Evolutionary conservation across 2,329 filamentous ascomycete species (phyloP).

Genomic region (Elsinoe necatrix): DNA sequence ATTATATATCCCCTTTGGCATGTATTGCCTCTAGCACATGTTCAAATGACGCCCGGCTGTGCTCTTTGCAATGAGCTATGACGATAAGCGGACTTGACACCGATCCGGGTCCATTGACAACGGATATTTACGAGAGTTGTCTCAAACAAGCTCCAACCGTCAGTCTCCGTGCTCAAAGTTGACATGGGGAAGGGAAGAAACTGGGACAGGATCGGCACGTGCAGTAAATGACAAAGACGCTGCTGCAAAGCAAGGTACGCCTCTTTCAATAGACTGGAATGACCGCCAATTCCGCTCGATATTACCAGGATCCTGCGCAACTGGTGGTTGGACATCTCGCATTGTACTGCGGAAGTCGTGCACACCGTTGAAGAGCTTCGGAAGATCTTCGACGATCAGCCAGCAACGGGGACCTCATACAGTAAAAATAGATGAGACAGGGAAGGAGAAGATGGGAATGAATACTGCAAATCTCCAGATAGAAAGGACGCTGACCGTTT

Average conservation of each 20-base stretch:
- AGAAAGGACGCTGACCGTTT: not conserved
- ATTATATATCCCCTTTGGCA: conserved; percentile 5
- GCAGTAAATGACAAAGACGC: conserved; percentile 3
- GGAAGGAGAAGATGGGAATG: not conserved
- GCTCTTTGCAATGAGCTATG: not conserved
- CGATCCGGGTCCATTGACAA: not conserved
- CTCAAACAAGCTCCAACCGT: conserved; percentile 13
- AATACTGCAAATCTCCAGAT: conserved; percentile 3
- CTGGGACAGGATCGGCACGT: not conserved
- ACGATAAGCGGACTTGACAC: conserved; percentile 1
- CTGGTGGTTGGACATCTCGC: not conserved
- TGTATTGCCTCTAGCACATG: not conserved
- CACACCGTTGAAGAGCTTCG: not conserved
- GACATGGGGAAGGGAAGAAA: not conserved
- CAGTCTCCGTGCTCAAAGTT: conserved; percentile 3
- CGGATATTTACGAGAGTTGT: conserved; percentile 12
- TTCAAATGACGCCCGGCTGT: not conserved
- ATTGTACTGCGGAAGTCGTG: not conserved
- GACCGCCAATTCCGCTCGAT: not conserved
- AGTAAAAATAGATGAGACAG: conserved; percentile 13
- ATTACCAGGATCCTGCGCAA: not conserved
- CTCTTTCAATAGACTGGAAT: conserved; percentile 4
- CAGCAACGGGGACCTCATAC: not conserved
- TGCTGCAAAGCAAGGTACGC: conserved; percentile 7
- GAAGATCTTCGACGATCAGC: conserved; percentile 9